Evolutionary conservation across 306 rosid genomes (phyloP), one percentile per base, ranked within the genome.

Genomic region (Fagus sylvatica): DNA sequence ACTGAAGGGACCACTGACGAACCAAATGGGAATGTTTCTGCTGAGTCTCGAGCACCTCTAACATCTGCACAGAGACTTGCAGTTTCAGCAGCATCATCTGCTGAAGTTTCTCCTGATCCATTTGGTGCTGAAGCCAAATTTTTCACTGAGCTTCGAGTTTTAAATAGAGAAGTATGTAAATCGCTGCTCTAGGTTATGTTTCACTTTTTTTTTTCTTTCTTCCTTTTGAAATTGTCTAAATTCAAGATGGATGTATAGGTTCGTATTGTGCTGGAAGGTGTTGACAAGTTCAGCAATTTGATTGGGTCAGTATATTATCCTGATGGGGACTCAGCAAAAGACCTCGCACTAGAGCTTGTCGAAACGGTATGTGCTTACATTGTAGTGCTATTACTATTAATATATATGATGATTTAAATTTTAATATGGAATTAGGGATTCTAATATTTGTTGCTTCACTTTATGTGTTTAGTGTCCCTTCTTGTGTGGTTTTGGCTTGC

Each of bases 1-100:
- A 41, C 90, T 33, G 94, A 93, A 82, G 51, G 55, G 54, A 61
- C 78, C 4, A 51, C 89, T 28, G 90, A 88, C 71, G 90, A 85
- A 73, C 76, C 89, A 73, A 91, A 89, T 75, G 98, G 90, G 60
- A 97, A 87, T 75, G 88, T 69, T 62, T 72, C 96, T 3, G 86
- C 89, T 43, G 94, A 91, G 84, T 79, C 98, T 74, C 92, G 82
- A 74, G 90, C 88, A 56, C 82, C 97, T 15, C 87, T 96, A 71
- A 96, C 98, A 74, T 91, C 99, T 83, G 99, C 99, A 53, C 99
- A 96, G 81, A 93, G 94, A 82, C 88, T 96, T 78, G 91, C 96
- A 53, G 91, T 89, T 77, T 87, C 99, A 74, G n/a, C 91, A 32
- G 60, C 76, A 3, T 60, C 90, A 28, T 54, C 96, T 40, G 64